Conservation (phyloP, 1,139 yeast species). For the Eremothecium sinecaudum region DNA sequence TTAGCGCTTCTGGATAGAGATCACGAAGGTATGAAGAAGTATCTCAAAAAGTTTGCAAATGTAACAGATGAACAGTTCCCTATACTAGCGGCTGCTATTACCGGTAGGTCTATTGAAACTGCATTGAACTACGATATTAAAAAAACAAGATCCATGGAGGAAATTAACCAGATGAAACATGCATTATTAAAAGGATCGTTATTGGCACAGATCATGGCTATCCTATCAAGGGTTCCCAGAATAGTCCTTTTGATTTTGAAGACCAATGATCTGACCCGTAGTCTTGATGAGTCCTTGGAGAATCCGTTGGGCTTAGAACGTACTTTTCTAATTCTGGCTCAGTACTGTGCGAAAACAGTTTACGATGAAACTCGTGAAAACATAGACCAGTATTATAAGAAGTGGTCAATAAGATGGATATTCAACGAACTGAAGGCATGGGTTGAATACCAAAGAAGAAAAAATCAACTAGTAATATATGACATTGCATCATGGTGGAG, state of each 20-base stretch:
- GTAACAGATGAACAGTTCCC: conserved; percentile 70
- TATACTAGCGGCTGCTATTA: conserved; percentile 84
- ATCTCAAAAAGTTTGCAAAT: conserved; percentile 76
- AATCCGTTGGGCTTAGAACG: conserved; percentile 84
- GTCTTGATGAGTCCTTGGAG: conserved; percentile 71
- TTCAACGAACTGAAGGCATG: conserved; percentile 37
- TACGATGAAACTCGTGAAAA: conserved; percentile 52
- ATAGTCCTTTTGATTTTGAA: conserved; percentile 78
- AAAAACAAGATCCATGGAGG: conserved; percentile 45
- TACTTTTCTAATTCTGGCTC: conserved; percentile 80
- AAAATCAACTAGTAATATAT: conserved; percentile 46
- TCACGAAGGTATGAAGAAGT: conserved; percentile 52
- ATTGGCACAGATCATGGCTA: conserved; percentile 66
- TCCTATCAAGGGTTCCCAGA: conserved; percentile 73
- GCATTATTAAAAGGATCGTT: conserved; percentile 54
- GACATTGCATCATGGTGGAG: conserved; percentile 38
- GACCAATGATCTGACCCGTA: conserved; percentile 88
- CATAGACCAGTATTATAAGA: conserved; percentile 30
- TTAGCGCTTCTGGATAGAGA: conserved; percentile 71
- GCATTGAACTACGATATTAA: conserved; percentile 60
- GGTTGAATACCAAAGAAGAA: conserved; percentile 44
- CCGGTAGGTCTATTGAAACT: conserved; percentile 72
- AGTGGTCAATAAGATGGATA: conserved; percentile 37
- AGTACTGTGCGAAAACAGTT: conserved; percentile 76
- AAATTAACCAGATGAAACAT: conserved; percentile 54